phyloP scores from a whole-genome alignment of 1,284 basidiomycete genomes.

The Flammula alnicola region DNA sequence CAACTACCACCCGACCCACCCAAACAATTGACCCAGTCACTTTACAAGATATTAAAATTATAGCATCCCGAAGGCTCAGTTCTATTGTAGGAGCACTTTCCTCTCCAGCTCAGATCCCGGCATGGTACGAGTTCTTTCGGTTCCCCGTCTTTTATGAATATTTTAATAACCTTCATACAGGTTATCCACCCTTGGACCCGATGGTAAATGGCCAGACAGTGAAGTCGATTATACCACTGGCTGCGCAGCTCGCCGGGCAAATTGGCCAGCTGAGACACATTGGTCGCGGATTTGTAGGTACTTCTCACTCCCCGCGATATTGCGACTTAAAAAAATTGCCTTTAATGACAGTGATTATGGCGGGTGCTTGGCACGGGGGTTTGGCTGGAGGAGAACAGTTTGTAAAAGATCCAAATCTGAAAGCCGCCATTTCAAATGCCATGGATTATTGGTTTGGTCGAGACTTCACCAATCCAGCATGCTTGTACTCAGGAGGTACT shows the following conservation, averaged over 20 bases:
- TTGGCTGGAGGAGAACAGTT: constrained; percentile 46
- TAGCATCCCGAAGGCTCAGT: constrained; percentile 28
- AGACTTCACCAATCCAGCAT: constrained; percentile 59
- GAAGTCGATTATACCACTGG: constrained; percentile 44
- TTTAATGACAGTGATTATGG: constrained; percentile 50
- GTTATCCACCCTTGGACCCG: constrained; percentile 32
- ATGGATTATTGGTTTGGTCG: constrained; percentile 73
- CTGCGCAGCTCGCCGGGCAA: constrained; percentile 39
- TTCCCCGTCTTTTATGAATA: not conserved
- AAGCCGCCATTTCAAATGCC: constrained; percentile 49
- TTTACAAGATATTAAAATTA: constrained; percentile 24
- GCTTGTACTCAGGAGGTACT: constrained; percentile 60
- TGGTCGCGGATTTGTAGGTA: constrained; percentile 65
- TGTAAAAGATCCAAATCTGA: constrained; percentile 44
- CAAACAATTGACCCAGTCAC: constrained; percentile 25
- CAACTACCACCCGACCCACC: constrained; percentile 18
- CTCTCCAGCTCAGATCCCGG: constrained; percentile 26
- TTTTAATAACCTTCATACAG: constrained; percentile 15
- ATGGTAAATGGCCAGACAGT: constrained; percentile 43
- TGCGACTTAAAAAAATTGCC: no score
- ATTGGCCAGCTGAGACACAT: constrained; percentile 50
- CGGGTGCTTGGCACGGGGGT: constrained; percentile 64
- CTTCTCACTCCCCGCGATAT: no score
- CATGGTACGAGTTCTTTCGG: constrained; percentile 29
- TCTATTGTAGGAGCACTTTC: constrained; percentile 27